These are phyloP conservation scores for Waitea zeae DNA, from an alignment of 1,284 basidiomycete genomes.

Conservation along the genomic window DNA sequence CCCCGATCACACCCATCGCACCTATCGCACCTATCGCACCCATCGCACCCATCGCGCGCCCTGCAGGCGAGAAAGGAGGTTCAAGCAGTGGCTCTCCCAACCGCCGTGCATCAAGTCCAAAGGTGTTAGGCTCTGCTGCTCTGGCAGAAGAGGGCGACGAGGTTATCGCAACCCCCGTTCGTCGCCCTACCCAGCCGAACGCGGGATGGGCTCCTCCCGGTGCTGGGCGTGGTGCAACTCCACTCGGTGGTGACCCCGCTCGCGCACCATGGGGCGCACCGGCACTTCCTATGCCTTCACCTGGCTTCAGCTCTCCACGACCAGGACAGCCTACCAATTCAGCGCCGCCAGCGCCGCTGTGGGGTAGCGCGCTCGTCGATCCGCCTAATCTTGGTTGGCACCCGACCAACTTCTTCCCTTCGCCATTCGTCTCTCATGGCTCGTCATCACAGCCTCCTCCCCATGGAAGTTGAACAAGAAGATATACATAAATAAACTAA, in stretches of 20 bases:
- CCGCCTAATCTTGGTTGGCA: constrained; percentile 2
- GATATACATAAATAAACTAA: too few species aligned
- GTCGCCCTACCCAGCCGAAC: constrained; percentile 24
- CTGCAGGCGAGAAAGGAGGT: constrained; percentile 17
- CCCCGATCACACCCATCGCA: constrained; percentile 7
- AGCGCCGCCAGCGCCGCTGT: constrained; percentile 1
- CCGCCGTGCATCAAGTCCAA: constrained; percentile 53
- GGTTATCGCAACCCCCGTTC: constrained; percentile 37
- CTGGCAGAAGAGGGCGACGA: constrained; percentile 64
- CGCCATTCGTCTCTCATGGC: too few species aligned
- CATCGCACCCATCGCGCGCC: constrained; percentile 25
- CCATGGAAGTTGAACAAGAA: too few species aligned
- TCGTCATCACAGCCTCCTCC: too few species aligned
- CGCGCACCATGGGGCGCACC: background rate
- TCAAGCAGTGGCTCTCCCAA: constrained; percentile 46
- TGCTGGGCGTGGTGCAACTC: constrained; percentile 18
- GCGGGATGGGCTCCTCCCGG: constrained; percentile 22
- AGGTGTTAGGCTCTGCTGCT: constrained; percentile 60
- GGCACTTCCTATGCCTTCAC: too few species aligned
- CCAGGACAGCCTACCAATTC: too few species aligned
- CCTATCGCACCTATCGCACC: too few species aligned
- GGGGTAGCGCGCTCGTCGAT: too few species aligned
- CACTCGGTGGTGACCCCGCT: background rate
- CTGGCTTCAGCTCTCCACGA: constrained; percentile 2
- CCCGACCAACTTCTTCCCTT: constrained; percentile 2